Percentiles rank a stretch among this genome's conserved stretches.
Conservation (phyloP, 805 yeast species). For the Candida broadrunensis region DNA sequence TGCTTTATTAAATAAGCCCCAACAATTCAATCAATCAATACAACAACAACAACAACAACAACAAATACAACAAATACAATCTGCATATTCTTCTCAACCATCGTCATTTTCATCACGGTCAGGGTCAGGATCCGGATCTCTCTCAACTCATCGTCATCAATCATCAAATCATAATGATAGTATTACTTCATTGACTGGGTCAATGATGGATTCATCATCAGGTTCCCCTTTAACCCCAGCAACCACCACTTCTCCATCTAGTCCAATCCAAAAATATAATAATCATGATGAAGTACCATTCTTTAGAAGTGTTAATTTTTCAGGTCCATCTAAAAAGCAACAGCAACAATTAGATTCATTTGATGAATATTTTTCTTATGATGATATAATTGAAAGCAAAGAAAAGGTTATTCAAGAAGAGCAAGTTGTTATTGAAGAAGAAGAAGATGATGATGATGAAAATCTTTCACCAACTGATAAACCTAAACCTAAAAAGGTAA, state of each 20-base stretch:
- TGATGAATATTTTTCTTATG: constrained; percentile 36
- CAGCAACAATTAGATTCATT: constrained; percentile 14
- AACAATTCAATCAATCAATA: neutral
- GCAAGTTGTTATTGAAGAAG: constrained; percentile 1
- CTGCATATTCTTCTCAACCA: neutral
- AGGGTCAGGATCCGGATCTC: too few species aligned
- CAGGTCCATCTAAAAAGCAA: constrained; percentile 19
- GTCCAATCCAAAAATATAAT: neutral
- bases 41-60: neutral
- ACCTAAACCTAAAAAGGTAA: constrained; percentile 4
- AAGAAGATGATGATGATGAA: constrained; percentile 6
- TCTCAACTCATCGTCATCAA: too few species aligned
- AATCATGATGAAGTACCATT: constrained; percentile 24
- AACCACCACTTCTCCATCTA: neutral
- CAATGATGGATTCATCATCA: neutral
- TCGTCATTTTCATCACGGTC: neutral
- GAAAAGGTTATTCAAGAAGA: constrained; percentile 6
- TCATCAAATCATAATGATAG: neutral
- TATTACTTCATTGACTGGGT: neutral
- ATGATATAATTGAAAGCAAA: constrained; percentile 18
- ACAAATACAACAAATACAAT: neutral
- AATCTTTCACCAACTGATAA: constrained; percentile 7
- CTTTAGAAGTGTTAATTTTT: constrained; percentile 34
- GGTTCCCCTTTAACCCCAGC: neutral
- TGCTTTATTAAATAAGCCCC: constrained; percentile 22